Conservation (phyloP, 129 eudicot genomes). For the Ambrosia trifida region DNA sequence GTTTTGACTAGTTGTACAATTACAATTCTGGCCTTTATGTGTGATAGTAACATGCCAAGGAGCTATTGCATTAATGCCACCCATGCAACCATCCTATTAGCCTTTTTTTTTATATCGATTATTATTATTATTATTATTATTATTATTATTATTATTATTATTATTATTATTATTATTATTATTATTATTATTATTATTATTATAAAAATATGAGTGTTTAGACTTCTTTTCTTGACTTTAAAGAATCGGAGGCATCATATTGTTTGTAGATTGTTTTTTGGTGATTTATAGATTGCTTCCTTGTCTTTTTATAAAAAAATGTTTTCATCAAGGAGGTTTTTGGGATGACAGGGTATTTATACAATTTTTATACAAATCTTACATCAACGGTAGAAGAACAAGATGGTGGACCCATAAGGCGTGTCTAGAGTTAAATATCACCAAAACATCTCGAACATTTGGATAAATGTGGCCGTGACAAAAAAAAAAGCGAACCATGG, state of each 20-base stretch:
- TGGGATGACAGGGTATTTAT: too few species aligned
- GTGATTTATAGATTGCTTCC: too few species aligned
- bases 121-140: neutral
- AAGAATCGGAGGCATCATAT: neutral
- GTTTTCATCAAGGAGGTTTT: too few species aligned
- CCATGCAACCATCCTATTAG: neutral
- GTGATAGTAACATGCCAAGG: constrained; percentile 14
- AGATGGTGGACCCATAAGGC: neutral
- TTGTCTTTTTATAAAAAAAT: too few species aligned
- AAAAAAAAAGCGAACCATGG: too few species aligned
- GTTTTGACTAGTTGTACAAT: neutral
- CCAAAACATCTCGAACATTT: too few species aligned
- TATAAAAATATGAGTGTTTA: neutral
- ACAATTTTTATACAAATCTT: neutral
- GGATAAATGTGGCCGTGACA: too few species aligned
- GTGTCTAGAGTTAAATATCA: too few species aligned
- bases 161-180: too few species aligned
- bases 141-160: too few species aligned
- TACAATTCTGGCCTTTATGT: neutral
- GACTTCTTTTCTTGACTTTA: constrained; percentile 14
- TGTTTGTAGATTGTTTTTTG: neutral
- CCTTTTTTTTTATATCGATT: neutral
- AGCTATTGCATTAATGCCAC: neutral
- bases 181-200: neutral
- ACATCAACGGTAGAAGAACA: neutral